These are phyloP conservation scores for Brassica cretica DNA, from an alignment of 345 rosid species.

Conservation along the genomic window DNA sequence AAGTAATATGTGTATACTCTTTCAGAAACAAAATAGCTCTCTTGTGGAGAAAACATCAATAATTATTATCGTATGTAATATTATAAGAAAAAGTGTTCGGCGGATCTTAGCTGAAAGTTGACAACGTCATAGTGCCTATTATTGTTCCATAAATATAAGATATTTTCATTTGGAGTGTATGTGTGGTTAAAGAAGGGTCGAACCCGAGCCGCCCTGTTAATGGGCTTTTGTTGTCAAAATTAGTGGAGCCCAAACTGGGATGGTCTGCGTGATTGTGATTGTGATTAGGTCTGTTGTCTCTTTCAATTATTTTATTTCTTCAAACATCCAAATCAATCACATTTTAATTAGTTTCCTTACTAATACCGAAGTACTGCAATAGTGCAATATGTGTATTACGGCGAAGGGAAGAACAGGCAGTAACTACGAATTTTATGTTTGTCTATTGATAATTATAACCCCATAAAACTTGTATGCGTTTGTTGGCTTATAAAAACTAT, in stretches of 20 bases:
- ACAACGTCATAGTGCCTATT: slow-evolving; percentile 21
- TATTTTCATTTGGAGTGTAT: neutral
- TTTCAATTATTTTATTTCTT: slow-evolving; percentile 9
- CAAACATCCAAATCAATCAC: slow-evolving; percentile 3
- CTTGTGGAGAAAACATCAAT: too few species aligned
- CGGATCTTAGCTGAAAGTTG: slow-evolving; percentile 24
- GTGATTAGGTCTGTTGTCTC: slow-evolving; percentile 16
- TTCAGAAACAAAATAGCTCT: too few species aligned
- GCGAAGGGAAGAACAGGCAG: neutral
- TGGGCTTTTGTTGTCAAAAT: slow-evolving; percentile 36
- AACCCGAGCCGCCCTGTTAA: slow-evolving; percentile 23
- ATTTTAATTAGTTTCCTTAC: neutral
- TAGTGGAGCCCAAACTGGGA: slow-evolving; percentile 37
- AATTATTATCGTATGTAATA: neutral
- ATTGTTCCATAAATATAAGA: neutral
- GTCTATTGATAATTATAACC: neutral
- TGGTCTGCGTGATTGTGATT: neutral
- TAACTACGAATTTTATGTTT: neutral
- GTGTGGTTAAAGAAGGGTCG: slow-evolving; percentile 29
- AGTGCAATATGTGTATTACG: neutral
- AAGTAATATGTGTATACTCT: too few species aligned
- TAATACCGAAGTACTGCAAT: neutral
- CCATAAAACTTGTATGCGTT: too few species aligned
- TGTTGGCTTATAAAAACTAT: too few species aligned
- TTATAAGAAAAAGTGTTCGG: slow-evolving; percentile 13